These are phyloP conservation scores for Lactarius evosmus DNA, from an alignment of 768 basidiomycete species.

Conservation along the genomic window DNA sequence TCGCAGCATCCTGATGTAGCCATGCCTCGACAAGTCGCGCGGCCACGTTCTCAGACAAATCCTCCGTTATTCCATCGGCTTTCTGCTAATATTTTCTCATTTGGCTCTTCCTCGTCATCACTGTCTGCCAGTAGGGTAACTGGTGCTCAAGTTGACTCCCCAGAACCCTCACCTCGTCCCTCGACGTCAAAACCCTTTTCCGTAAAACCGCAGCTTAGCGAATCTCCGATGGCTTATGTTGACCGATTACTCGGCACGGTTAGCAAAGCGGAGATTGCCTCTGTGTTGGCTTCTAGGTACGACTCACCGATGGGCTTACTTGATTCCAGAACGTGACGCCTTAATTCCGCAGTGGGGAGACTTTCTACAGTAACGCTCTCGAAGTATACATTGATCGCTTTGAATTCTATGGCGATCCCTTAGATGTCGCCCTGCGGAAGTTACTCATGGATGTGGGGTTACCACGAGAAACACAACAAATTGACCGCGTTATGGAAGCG, in stretches of 20 bases:
- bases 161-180: constrained; percentile 43
- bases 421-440: constrained; percentile 88
- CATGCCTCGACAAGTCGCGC: constrained; percentile 38
- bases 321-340: constrained; percentile 8
- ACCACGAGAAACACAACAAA: constrained; percentile 96
- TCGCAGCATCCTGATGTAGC: constrained; percentile 26
- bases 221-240: constrained; percentile 66
- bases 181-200: constrained; percentile 47
- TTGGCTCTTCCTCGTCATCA: constrained; percentile 41
- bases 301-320: constrained; percentile 18
- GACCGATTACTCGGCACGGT: constrained; percentile 59
- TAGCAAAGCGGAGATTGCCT: constrained; percentile 74
- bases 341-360: constrained; percentile 53
- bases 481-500: constrained; percentile 94
- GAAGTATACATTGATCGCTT: constrained; percentile 71
- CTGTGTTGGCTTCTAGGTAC: constrained; percentile 79
- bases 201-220: constrained; percentile 49
- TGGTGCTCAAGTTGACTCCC: constrained; percentile 29
- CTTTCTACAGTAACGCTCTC: constrained; percentile 67
- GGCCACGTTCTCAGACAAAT: constrained; percentile 55
- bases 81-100: constrained; percentile 61
- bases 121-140: constrained; percentile 27
- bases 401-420: constrained; percentile 72
- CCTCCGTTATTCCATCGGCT: constrained; percentile 68
- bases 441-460: constrained; percentile 89